Percentiles rank a stretch among this genome's conserved stretches.
Evolutionary conservation across 169 alveolate genomes (phyloP).

Genomic region (Eimeria praecox): DNA sequence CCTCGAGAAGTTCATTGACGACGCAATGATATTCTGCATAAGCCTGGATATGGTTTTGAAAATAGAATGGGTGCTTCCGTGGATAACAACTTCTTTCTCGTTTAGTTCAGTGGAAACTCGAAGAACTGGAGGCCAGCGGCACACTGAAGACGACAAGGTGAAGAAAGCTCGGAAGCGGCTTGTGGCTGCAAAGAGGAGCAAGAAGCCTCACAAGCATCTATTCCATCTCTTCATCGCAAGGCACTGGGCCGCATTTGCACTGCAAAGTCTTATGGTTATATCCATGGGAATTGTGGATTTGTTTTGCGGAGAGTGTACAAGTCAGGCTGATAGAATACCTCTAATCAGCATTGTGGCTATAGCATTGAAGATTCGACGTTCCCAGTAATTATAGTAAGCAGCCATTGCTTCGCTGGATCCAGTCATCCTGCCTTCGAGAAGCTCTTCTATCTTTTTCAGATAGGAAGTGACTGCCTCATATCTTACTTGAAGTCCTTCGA

Average conservation of each 20-base stretch:
- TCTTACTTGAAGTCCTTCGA: constrained; percentile 91
- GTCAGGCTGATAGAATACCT: constrained; percentile 83
- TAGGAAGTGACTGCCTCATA: constrained; percentile 93
- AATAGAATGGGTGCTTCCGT: constrained; percentile 91
- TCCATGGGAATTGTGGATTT: not conserved
- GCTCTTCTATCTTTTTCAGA: constrained; percentile 94
- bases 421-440: constrained; percentile 92
- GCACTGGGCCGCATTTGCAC: not conserved
- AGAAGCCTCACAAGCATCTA: not conserved
- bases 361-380: constrained; percentile 95
- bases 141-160: constrained; percentile 76
- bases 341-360: constrained; percentile 94
- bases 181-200: constrained; percentile 86
- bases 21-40: constrained; percentile 90
- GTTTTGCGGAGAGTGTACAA: not conserved
- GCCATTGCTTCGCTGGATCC: constrained; percentile 91
- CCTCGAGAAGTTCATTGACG: constrained; percentile 91
- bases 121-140: constrained; percentile 84
- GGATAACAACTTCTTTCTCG: constrained; percentile 91
- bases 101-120: constrained; percentile 86
- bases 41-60: constrained; percentile 92
- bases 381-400: constrained; percentile 96
- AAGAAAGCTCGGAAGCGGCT: constrained; percentile 85
- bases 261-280: too few species aligned
- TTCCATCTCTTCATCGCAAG: too few species aligned